Base-by-base conservation (phyloP, 345 rosid species). In the Heritiera littoralis region DNA sequence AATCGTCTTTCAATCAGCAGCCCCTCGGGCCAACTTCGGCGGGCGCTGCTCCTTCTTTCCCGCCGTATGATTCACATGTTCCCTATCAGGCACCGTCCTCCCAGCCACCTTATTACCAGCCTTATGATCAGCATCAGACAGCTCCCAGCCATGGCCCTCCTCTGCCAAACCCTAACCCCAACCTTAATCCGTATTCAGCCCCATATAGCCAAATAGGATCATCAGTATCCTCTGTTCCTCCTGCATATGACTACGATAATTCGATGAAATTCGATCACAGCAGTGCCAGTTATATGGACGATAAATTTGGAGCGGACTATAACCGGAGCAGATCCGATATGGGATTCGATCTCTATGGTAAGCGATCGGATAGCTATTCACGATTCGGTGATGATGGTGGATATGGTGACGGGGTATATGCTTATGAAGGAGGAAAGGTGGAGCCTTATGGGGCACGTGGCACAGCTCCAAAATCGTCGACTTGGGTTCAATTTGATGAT, bases 381-480 rank as follows among this genome's bases (percentile, higher is more conserved):
- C 76, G 80, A 41, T 89, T 76, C 20, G 90, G 85, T 72, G 93
- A 90, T 28, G 92, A 87, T 83, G 90, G 86, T 86, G 90, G 85
- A 0, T 91, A 89, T 70, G 94, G 92, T 1, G 99, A 94, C 74
- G 99, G 98, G 1, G 92, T 92, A 12, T 93, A 86, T 89, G 92
- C 97, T 12, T 97, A 97, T 75, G 81, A 87, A 80, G 99, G 97
- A 28, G 89, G 97, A 69, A 94, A 94, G 81, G 86, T 72, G 65
- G 98, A 94, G 91, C 97, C 98, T 0, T 97, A 93, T 14, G 99
- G 99, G 35, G 92, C 98, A 46, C 92, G 99, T 69, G 98, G 99
- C 38, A 97, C 98, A 1, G 89, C 89, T 3, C 91, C 98, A 2
- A 96, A 90, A 64, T 92, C 98, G 13, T 90, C 98, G 0, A 83